phyloP scores from a whole-genome alignment of 2,329 filamentous ascomycete species.

The Hypoxylon sp. region DNA sequence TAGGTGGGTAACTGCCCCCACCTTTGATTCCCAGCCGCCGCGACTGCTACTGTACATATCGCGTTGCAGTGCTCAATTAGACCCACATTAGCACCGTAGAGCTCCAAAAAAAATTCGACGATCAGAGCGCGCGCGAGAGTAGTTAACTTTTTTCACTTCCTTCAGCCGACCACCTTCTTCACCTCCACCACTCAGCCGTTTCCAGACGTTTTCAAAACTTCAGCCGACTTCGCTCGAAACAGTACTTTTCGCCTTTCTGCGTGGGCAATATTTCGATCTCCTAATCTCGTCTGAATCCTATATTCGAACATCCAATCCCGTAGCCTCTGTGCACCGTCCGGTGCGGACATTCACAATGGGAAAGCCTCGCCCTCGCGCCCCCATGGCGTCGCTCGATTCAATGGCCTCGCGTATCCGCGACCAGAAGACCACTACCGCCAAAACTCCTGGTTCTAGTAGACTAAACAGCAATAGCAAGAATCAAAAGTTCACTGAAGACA shows the following conservation, averaged over 20 bases:
- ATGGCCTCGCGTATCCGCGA: constrained; percentile 47
- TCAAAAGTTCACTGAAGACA: constrained; percentile 42
- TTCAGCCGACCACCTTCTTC: background rate
- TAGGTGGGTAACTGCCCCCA: background rate
- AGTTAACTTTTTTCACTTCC: constrained; percentile 20
- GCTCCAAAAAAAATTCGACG: constrained; percentile 37
- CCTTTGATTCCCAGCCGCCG: constrained; percentile 19
- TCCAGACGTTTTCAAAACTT: background rate
- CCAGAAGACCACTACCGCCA: constrained; percentile 43
- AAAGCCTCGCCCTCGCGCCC: constrained; percentile 26
- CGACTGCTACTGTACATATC: background rate
- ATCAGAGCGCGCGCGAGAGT: constrained; percentile 20
- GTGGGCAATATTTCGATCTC: background rate
- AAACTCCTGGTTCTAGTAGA: constrained; percentile 31
- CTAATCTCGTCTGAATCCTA: constrained; percentile 4
- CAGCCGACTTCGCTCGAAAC: background rate
- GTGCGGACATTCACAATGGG: constrained; percentile 31
- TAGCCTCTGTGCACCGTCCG: background rate
- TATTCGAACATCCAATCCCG: background rate
- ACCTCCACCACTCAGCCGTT: background rate
- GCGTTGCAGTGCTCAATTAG: background rate
- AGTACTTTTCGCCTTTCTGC: background rate
- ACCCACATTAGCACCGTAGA: constrained; percentile 2
- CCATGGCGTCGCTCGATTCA: constrained; percentile 39
- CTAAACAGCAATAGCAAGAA: constrained; percentile 36